A percentile compares a stretch with the other conserved stretches of the same genome.
Evolutionary conservation across 805 yeast species (phyloP).

Genomic region (Blastobotrys robertii): DNA sequence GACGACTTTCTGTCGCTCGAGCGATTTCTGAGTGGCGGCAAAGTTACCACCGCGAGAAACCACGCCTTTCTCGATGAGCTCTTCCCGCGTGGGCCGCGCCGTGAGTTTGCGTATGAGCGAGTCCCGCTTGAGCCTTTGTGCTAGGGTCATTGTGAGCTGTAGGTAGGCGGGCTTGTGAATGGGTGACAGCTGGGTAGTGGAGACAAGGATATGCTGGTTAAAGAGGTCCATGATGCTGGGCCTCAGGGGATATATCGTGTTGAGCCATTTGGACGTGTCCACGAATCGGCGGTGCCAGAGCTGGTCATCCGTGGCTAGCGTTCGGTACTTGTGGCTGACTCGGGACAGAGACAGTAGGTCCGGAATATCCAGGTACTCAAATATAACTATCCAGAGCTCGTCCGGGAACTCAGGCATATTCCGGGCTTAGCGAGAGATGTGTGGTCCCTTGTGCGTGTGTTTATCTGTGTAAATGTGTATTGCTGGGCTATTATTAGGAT

Average conservation of each 20-base stretch:
- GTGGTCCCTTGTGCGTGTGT: no score
- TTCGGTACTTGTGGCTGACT: slow-evolving; percentile 13
- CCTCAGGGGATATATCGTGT: slow-evolving; percentile 10
- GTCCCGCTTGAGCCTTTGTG: slow-evolving; percentile 14
- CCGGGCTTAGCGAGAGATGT: not conserved
- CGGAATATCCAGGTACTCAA: slow-evolving; percentile 20
- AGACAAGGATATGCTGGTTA: slow-evolving; percentile 17
- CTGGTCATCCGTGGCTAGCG: slow-evolving; percentile 16
- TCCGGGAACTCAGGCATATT: slow-evolving; percentile 9
- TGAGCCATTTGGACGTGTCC: slow-evolving; percentile 15
- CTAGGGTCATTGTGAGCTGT: slow-evolving; percentile 12
- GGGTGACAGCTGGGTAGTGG: slow-evolving; percentile 16
- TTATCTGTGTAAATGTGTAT: no score
- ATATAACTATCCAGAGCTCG: slow-evolving; percentile 17
- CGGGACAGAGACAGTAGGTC: slow-evolving; percentile 18
- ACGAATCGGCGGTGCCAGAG: slow-evolving; percentile 15
- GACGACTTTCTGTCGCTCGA: slow-evolving; percentile 19
- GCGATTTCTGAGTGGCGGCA: slow-evolving; percentile 10
- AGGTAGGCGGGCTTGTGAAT: slow-evolving; percentile 11
- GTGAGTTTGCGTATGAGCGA: slow-evolving; percentile 17
- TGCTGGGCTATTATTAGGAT: no score
- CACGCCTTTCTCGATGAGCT: slow-evolving; percentile 21
- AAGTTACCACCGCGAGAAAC: slow-evolving; percentile 14
- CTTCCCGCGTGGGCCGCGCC: slow-evolving; percentile 17
- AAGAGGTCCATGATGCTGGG: slow-evolving; percentile 18